phyloP scores from a whole-genome alignment of 306 rosid species.

The Begonia loranthoides region DNA sequence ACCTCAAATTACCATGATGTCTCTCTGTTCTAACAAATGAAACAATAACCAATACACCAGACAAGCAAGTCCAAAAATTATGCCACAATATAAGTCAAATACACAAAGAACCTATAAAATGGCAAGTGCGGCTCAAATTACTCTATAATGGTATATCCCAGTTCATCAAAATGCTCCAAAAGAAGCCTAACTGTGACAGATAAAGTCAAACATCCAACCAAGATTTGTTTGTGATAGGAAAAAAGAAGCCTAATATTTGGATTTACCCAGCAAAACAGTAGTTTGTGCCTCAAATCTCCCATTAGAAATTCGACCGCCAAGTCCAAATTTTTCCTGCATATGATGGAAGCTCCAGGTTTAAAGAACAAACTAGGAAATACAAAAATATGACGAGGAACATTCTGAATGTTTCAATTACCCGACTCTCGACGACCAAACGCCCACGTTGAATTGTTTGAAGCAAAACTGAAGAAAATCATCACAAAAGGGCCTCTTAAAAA shows the following conservation, averaged over 20 bases:
- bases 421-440: constrained; percentile 84
- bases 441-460: constrained; percentile 73
- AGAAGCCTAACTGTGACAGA: too few relatives aligned
- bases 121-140: too few relatives aligned
- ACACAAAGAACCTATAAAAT: too few relatives aligned
- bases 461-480: constrained; percentile 67
- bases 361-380: constrained; percentile 3
- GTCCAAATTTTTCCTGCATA: constrained; percentile 48
- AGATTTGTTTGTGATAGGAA: too few relatives aligned
- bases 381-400: constrained; percentile 11
- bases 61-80: too few relatives aligned
- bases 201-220: too few relatives aligned
- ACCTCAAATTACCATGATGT: too few relatives aligned
- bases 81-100: too few relatives aligned
- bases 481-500: constrained; percentile 85
- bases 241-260: neutral
- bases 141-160: too few relatives aligned
- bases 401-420: constrained; percentile 26
- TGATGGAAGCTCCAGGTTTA: constrained; percentile 1
- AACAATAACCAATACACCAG: too few relatives aligned
- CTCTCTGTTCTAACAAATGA: too few relatives aligned
- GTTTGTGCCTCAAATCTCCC: constrained; percentile 34
- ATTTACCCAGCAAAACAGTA: constrained; percentile 83
- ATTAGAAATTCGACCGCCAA: constrained; percentile 31
- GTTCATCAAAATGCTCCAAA: too few relatives aligned